These are phyloP conservation scores for Annulohypoxylon nitens DNA, from an alignment of 495 filamentous ascomycete genomes.

Conservation along the genomic window DNA sequence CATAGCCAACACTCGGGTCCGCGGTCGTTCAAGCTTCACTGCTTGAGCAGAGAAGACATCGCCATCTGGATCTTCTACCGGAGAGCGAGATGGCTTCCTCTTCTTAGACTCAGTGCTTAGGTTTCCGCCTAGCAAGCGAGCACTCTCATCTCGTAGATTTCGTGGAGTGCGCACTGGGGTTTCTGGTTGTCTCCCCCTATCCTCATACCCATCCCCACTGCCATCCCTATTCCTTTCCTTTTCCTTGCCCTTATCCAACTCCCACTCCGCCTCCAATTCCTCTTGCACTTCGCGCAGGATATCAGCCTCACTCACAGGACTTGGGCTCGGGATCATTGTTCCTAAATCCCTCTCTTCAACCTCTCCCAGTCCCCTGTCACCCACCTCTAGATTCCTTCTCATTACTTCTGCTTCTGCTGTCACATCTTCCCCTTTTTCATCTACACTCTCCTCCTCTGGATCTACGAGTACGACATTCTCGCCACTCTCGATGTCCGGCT, in stretches of 20 bases:
- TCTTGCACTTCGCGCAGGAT: conserved; percentile 41
- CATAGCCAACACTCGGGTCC: conserved; percentile 61
- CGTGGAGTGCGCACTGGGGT: neutral
- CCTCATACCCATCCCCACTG: neutral
- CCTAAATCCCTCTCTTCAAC: conserved; percentile 24
- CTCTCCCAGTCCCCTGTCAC: neutral
- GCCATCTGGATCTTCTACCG: conserved; percentile 38
- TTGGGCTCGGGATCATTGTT: neutral
- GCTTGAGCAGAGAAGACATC: conserved; percentile 47
- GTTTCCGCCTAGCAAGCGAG: conserved; percentile 25
- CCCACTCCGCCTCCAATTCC: conserved; percentile 46
- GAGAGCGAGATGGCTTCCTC: conserved; percentile 40
- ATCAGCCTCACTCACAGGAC: conserved; percentile 21
- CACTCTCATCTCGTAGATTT: conserved; percentile 14
- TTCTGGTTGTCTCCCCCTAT: conserved; percentile 18
- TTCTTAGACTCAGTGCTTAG: conserved; percentile 41
- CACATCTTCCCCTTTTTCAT: neutral
- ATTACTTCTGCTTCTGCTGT: neutral
- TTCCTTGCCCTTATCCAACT: conserved; percentile 11
- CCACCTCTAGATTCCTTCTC: neutral
- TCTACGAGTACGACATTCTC: conserved; percentile 48
- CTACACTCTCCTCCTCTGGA: conserved; percentile 31
- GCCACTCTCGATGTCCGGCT: conserved; percentile 63
- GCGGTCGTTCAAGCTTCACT: conserved; percentile 51
- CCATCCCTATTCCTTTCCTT: neutral